Conservation (phyloP, 129 eudicot species). For the Helichrysum umbraculigerum region DNA sequence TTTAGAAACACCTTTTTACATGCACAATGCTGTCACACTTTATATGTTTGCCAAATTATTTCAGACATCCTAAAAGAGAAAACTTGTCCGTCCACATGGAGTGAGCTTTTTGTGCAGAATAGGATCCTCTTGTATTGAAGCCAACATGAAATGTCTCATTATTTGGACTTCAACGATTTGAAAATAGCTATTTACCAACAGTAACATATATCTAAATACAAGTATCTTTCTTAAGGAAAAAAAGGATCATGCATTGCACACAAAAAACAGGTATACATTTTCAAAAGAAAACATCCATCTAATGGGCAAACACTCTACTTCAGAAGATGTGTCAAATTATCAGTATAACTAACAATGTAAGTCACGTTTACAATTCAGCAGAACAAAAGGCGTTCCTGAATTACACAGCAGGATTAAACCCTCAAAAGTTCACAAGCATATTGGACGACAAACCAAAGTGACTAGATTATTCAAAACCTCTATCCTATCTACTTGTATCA, state of each 20-base stretch:
- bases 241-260: neutral
- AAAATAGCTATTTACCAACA: neutral
- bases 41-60: neutral
- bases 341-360: neutral
- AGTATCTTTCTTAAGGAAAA: neutral
- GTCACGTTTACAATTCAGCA: neutral
- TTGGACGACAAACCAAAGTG: neutral
- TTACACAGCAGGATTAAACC: neutral
- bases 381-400: neutral
- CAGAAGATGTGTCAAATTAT: neutral
- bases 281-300: too few species aligned
- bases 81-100: neutral
- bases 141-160: neutral
- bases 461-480: slow-evolving; percentile 24
- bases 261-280: neutral
- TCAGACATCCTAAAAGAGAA: neutral
- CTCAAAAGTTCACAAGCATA: slow-evolving; percentile 23
- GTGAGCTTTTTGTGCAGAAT: neutral
- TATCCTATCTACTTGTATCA: slow-evolving; percentile 9
- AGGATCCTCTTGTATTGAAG: neutral
- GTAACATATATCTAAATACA: neutral
- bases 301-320: neutral
- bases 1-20: neutral
- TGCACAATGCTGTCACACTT: neutral
- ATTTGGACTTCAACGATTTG: neutral